Conservation (phyloP, 1,139 yeast genomes). For the Wickerhamomyces sp. region DNA sequence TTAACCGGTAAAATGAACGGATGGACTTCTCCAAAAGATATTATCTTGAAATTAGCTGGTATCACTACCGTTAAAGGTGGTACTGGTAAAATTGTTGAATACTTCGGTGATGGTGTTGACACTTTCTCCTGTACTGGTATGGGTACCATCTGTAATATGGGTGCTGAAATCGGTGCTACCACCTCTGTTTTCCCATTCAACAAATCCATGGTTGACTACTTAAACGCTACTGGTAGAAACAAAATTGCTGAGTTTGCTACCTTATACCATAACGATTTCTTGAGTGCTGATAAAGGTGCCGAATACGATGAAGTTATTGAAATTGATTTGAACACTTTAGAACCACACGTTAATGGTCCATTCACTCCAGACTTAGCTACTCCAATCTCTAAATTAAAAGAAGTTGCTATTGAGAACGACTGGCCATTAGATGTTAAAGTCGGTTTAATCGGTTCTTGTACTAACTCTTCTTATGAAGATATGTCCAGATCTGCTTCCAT, state of each 20-base stretch:
- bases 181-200: constrained; percentile 98
- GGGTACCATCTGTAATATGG: constrained; percentile 99
- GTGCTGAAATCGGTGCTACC: constrained; percentile 99
- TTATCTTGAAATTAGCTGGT: constrained; percentile 93
- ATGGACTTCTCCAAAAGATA: constrained; percentile 99
- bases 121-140: constrained; percentile 98
- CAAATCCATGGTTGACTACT: constrained; percentile 83
- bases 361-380: constrained; percentile 99
- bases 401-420: constrained; percentile 78
- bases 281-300: constrained; percentile 89
- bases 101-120: constrained; percentile 95
- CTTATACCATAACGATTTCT: constrained; percentile 68
- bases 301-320: constrained; percentile 96
- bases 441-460: constrained; percentile 98
- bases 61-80: constrained; percentile 98
- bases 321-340: constrained; percentile 90
- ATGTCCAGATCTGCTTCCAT: constrained; percentile 97
- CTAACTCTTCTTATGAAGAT: constrained; percentile 98
- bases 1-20: constrained; percentile 94
- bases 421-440: constrained; percentile 96
- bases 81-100: constrained; percentile 96
- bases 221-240: constrained; percentile 83
- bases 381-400: constrained; percentile 89
- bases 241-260: constrained; percentile 80
- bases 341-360: constrained; percentile 98